Evolutionary conservation across 345 rosid species (phyloP).

Genomic region (Acer saccharum): DNA sequence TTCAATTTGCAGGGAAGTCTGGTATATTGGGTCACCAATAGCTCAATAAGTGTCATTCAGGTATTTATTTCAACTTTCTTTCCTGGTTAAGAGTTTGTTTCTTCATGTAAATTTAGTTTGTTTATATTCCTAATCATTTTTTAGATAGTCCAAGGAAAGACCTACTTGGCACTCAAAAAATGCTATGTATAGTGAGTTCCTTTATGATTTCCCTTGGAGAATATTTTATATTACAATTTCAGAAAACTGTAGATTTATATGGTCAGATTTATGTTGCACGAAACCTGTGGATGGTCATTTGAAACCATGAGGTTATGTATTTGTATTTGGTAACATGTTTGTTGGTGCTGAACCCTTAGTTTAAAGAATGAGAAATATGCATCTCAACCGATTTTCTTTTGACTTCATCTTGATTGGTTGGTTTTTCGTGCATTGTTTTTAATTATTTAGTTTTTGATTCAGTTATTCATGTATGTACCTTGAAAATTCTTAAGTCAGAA

Average conservation of each 20-base stretch:
- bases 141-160: constrained; percentile 5
- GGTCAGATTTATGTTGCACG: not conserved
- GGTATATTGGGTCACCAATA: constrained; percentile 87
- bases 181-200: not conserved
- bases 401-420: not conserved
- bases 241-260: too few relatives aligned
- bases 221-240: not conserved
- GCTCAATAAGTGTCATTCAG: constrained; percentile 72
- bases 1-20: constrained; percentile 75
- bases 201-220: not conserved
- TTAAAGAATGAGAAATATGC: not conserved
- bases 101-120: not conserved
- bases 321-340: too few relatives aligned
- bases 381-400: not conserved
- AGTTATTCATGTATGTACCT: not conserved
- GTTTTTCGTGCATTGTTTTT: not conserved
- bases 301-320: not conserved
- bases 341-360: too few relatives aligned
- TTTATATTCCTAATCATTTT: not conserved
- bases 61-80: constrained; percentile 36
- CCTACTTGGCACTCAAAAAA: not conserved
- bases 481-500: not conserved
- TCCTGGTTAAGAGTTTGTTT: not conserved
- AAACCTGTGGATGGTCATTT: not conserved
- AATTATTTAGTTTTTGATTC: not conserved